Conservation (phyloP, 495 filamentous ascomycete genomes). For the Oidiodendron maius region DNA sequence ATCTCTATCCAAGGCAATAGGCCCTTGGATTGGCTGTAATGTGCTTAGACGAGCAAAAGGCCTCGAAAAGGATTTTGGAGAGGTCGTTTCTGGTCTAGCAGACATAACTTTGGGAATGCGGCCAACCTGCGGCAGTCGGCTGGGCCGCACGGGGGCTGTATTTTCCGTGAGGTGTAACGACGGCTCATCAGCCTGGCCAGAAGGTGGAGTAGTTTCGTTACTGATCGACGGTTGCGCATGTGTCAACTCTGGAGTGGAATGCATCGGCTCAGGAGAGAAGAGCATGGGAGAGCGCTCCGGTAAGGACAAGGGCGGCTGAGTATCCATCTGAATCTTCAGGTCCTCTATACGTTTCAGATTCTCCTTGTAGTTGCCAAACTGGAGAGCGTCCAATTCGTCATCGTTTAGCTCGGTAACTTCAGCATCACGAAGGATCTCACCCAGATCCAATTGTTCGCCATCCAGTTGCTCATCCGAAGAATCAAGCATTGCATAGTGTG, state of each 20-base stretch:
- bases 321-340: not conserved
- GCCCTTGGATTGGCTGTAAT: slow-evolving; percentile 31
- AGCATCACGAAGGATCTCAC: slow-evolving; percentile 59
- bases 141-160: slow-evolving; percentile 19
- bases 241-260: slow-evolving; percentile 9
- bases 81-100: slow-evolving; percentile 61
- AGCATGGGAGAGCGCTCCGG: not conserved
- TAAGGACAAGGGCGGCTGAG: not conserved
- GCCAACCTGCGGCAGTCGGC: slow-evolving; percentile 69
- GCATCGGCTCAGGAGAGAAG: not conserved
- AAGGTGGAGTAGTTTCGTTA: slow-evolving; percentile 10
- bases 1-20: slow-evolving; percentile 25
- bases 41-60: slow-evolving; percentile 54
- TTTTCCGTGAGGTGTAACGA: slow-evolving; percentile 18
- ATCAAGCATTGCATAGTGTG: slow-evolving; percentile 79
- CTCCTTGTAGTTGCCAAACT: slow-evolving; percentile 18
- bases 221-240: slow-evolving; percentile 15
- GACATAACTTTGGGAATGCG: slow-evolving; percentile 86
- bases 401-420: slow-evolving; percentile 27
- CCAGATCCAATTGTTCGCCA: slow-evolving; percentile 48
- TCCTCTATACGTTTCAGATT: slow-evolving; percentile 12
- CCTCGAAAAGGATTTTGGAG: slow-evolving; percentile 79
- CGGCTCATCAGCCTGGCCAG: slow-evolving; percentile 9
- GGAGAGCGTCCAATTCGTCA: slow-evolving; percentile 21
- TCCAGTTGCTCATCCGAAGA: slow-evolving; percentile 65